phyloP scores from a whole-genome alignment of 2,329 filamentous ascomycete genomes.

The Nigrograna mackinnonii region DNA sequence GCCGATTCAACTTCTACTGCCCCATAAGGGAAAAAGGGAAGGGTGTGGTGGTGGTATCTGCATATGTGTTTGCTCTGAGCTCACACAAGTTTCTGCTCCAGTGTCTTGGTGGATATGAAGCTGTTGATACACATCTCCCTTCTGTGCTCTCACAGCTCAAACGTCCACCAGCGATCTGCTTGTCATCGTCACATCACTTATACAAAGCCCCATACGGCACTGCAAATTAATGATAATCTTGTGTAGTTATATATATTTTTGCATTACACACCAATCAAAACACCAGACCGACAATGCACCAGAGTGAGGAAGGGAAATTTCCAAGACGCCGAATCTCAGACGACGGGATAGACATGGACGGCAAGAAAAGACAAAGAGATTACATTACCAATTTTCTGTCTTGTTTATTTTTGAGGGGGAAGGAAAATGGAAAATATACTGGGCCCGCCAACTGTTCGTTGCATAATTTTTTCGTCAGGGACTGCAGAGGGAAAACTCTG shows the following conservation, averaged over 20 bases:
- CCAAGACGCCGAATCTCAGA: not conserved
- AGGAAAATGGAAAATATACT: not conserved
- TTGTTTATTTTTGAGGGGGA: not conserved
- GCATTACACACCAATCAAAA: not conserved
- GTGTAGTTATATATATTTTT: not conserved
- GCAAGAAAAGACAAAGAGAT: not conserved
- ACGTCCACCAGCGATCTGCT: too few species aligned
- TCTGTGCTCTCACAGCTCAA: not conserved
- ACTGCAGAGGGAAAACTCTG: not conserved
- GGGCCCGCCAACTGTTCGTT: not conserved
- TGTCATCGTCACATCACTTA: not conserved
- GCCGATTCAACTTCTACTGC: not conserved
- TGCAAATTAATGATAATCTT: not conserved
- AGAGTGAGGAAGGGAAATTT: not conserved
- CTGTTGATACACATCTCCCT: not conserved
- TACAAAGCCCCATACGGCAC: not conserved
- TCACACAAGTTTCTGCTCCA: not conserved
- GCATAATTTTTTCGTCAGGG: not conserved
- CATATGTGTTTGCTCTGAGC: too few species aligned
- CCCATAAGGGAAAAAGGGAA: not conserved
- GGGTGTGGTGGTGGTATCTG: not conserved
- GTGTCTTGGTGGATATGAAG: not conserved
- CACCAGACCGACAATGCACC: not conserved
- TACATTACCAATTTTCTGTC: not conserved
- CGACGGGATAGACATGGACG: too few species aligned